A percentile compares a stretch with the other conserved stretches of the same genome.
phyloP scores from a whole-genome alignment of 495 filamentous ascomycete genomes.

The Penicillium salamii region DNA sequence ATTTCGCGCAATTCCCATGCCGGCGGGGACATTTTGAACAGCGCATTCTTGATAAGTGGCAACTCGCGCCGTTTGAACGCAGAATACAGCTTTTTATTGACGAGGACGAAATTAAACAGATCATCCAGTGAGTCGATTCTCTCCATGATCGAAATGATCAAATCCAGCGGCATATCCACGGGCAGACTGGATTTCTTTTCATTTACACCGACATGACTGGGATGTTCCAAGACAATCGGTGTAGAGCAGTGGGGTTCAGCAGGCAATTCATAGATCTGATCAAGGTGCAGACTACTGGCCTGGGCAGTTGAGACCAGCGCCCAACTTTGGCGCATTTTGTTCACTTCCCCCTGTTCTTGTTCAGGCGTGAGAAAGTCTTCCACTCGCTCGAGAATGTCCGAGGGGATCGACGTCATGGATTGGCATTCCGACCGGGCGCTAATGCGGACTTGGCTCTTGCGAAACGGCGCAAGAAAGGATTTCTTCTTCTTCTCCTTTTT shows the following conservation, averaged over 20 bases:
- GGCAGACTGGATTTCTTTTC: conserved; percentile 28
- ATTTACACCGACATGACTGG: background rate
- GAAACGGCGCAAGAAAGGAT: conserved; percentile 3
- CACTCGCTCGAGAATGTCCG: conserved; percentile 10
- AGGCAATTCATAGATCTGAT: conserved; percentile 39
- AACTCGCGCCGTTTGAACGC: conserved; percentile 62
- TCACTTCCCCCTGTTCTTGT: no score
- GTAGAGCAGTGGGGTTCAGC: conserved; percentile 29
- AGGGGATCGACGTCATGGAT: background rate
- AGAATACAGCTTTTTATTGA: conserved; percentile 58
- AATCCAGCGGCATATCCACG: conserved; percentile 40
- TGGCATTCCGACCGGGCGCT: conserved; percentile 1
- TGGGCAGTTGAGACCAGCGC: conserved; percentile 18
- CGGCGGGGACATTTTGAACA: conserved; percentile 57
- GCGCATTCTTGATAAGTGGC: conserved; percentile 50
- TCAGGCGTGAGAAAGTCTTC: background rate
- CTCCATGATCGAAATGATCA: conserved; percentile 52
- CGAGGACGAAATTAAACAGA: conserved; percentile 54
- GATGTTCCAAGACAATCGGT: conserved; percentile 6
- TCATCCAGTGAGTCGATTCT: conserved; percentile 52
- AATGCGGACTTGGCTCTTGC: conserved; percentile 2
- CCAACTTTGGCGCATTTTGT: conserved; percentile 12
- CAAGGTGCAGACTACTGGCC: conserved; percentile 19
- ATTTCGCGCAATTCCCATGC: conserved; percentile 67
- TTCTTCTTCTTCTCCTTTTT: conserved; percentile 5